phyloP scores from a whole-genome alignment of 495 filamentous ascomycete genomes.

The Podospora australis region DNA sequence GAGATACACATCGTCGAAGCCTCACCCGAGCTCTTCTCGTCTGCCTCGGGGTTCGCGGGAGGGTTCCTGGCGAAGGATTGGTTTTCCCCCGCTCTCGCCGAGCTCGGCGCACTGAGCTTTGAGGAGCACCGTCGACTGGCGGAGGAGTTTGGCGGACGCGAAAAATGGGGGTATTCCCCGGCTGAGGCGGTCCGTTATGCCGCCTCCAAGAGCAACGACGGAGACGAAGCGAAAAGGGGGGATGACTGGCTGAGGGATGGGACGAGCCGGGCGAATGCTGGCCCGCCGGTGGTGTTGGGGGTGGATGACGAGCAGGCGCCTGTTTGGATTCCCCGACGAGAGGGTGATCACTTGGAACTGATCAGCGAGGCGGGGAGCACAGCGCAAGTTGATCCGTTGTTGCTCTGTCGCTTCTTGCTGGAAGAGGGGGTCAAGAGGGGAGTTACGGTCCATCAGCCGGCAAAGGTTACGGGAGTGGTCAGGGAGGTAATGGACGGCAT shows the following conservation, averaged over 20 bases:
- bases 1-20: conserved; percentile 66
- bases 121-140: conserved; percentile 60
- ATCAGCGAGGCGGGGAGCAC: conserved; percentile 57
- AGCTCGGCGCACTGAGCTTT: conserved; percentile 62
- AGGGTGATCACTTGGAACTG: conserved; percentile 49
- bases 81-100: conserved; percentile 49
- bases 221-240: conserved; percentile 25
- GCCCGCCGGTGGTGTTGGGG: conserved; percentile 35
- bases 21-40: conserved; percentile 57
- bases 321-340: conserved; percentile 52
- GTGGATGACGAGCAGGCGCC: conserved; percentile 27
- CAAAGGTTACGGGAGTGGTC: conserved; percentile 46
- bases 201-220: conserved; percentile 25
- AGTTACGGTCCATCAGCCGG: conserved; percentile 61
- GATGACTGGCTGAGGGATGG: conserved; percentile 61
- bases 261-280: conserved; percentile 56
- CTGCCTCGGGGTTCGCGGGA: conserved; percentile 65
- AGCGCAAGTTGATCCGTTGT: conserved; percentile 59
- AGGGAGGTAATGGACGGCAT: conserved; percentile 36
- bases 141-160: conserved; percentile 49
- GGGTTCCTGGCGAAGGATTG: conserved; percentile 74
- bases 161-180: conserved; percentile 63
- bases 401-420: conserved; percentile 59
- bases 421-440: conserved; percentile 50
- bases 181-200: conserved; percentile 54